Conservation (phyloP, 2,329 filamentous ascomycete genomes). For the Alternaria metachromatica region DNA sequence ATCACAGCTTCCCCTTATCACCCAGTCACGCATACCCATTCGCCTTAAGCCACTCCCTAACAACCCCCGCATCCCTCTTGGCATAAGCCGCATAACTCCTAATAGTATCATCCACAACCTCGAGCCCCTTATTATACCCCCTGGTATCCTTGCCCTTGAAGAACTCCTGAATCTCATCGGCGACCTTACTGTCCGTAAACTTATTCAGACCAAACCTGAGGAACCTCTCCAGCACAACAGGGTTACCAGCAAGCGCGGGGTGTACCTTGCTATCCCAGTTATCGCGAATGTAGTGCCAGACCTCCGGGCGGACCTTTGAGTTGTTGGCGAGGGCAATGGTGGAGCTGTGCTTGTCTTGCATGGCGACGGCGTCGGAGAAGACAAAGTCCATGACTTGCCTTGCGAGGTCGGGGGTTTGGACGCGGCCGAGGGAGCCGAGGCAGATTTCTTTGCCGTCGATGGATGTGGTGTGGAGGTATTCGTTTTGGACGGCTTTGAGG, state of each 20-base stretch:
- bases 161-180: constrained; percentile 81
- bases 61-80: constrained; percentile 72
- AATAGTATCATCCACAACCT: constrained; percentile 85
- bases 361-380: constrained; percentile 82
- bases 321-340: constrained; percentile 77
- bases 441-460: constrained; percentile 92
- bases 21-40: constrained; percentile 62
- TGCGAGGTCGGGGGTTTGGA: constrained; percentile 73
- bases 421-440: constrained; percentile 76
- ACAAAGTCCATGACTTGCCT: constrained; percentile 72
- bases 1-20: not conserved
- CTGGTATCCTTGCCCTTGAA: constrained; percentile 86
- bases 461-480: constrained; percentile 81
- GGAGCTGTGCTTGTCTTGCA: constrained; percentile 86
- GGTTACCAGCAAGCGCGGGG: constrained; percentile 76
- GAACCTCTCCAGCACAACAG: constrained; percentile 88
- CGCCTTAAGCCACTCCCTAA: constrained; percentile 79
- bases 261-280: constrained; percentile 77
- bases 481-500: constrained; percentile 78
- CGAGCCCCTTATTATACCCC: constrained; percentile 84
- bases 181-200: constrained; percentile 73
- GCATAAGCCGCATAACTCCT: constrained; percentile 83
- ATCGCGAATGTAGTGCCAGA: constrained; percentile 86
- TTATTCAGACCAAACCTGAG: constrained; percentile 78
- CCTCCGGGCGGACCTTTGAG: constrained; percentile 70